Conservation (phyloP, 1,284 basidiomycete genomes). For the Rhizopogon parksii region DNA sequence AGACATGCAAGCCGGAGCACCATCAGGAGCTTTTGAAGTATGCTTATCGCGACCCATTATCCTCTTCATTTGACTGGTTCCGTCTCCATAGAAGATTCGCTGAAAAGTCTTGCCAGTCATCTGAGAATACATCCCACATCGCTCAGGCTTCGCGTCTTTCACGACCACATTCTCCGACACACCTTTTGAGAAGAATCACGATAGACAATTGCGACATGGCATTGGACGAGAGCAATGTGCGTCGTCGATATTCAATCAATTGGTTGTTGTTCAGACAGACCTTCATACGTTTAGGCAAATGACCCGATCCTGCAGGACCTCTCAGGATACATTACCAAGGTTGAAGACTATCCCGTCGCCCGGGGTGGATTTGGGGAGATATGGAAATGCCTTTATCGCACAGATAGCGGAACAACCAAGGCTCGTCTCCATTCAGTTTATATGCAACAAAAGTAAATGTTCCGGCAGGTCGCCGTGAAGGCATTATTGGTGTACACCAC, state of each 20-base stretch:
- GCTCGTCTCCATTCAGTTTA: no score
- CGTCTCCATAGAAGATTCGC: constrained; percentile 45
- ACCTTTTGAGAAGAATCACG: constrained; percentile 73
- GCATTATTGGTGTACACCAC: constrained; percentile 17
- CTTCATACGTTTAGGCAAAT: no score
- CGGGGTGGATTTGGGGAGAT: constrained; percentile 5
- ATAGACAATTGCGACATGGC: constrained; percentile 96
- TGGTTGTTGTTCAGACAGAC: no score
- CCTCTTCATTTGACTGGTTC: constrained; percentile 9
- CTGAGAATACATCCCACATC: constrained; percentile 46
- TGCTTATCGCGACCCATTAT: constrained; percentile 22
- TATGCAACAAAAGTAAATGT: no score
- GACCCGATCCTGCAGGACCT: background rate
- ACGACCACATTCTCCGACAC: constrained; percentile 67
- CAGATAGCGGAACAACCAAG: no score
- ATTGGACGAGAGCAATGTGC: constrained; percentile 69
- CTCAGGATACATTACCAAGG: background rate
- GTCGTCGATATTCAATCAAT: no score
- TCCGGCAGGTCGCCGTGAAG: constrained; percentile 21
- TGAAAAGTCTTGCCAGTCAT: constrained; percentile 59
- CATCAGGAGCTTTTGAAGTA: constrained; percentile 76
- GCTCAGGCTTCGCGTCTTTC: constrained; percentile 46
- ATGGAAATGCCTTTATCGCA: constrained; percentile 1
- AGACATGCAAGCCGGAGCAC: constrained; percentile 85
- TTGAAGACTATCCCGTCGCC: constrained; percentile 1